Conservation (phyloP, 1,284 basidiomycete genomes). For the Ustilago xerochloae region DNA sequence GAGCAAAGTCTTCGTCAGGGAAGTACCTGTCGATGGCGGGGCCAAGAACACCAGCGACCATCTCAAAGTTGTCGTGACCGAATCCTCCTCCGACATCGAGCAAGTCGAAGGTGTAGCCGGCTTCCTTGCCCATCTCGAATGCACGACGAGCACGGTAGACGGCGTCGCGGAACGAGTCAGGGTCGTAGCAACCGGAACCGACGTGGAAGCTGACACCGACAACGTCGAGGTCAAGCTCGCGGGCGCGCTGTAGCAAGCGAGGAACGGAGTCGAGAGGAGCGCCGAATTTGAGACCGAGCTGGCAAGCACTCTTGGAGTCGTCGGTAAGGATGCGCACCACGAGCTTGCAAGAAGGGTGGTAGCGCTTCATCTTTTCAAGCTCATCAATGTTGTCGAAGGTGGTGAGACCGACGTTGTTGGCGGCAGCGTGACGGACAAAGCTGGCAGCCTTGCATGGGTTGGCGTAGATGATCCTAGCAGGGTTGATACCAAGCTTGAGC, state of each 20-base stretch:
- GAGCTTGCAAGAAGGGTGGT: constrained; percentile 84
- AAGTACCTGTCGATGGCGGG: constrained; percentile 84
- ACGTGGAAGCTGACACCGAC: constrained; percentile 98
- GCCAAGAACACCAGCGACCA: constrained; percentile 79
- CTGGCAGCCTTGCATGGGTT: constrained; percentile 98
- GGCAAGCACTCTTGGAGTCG: constrained; percentile 92
- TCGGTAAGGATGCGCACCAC: constrained; percentile 95
- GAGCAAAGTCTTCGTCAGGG: constrained; percentile 73
- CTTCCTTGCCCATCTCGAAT: constrained; percentile 86
- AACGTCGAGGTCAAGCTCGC: constrained; percentile 83
- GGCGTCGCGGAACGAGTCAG: constrained; percentile 88
- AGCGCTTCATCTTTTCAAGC: constrained; percentile 89
- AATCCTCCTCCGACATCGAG: constrained; percentile 97
- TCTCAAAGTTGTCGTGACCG: constrained; percentile 87
- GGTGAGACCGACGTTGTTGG: constrained; percentile 86
- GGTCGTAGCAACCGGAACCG: constrained; percentile 94
- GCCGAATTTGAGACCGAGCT: constrained; percentile 96
- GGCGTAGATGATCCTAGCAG: constrained; percentile 88
- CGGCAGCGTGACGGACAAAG: constrained; percentile 86
- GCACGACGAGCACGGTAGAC: constrained; percentile 82
- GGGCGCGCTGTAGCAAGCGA: constrained; percentile 81
- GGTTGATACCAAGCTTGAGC: constrained; percentile 74
- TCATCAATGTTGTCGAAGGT: constrained; percentile 99
- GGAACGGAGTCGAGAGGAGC: constrained; percentile 86
- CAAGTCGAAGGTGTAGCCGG: constrained; percentile 84